These are phyloP conservation scores for Lactifluus subvellereus DNA, from an alignment of 768 basidiomycete genomes.

Conservation along the genomic window DNA sequence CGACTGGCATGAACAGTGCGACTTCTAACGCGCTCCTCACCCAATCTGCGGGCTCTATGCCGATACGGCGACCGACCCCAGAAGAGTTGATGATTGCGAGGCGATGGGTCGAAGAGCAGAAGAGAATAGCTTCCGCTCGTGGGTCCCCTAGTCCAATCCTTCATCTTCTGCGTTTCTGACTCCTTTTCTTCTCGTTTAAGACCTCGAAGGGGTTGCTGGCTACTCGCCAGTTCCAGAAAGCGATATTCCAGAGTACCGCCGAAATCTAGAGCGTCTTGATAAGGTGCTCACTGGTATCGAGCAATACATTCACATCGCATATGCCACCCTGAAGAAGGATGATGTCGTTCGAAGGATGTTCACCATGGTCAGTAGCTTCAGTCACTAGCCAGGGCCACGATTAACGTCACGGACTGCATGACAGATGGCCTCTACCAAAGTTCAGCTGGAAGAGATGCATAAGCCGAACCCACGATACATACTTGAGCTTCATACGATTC, in stretches of 20 bases:
- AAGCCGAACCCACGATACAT: constrained; percentile 18
- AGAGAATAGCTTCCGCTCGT: neutral
- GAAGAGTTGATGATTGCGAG: neutral
- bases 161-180: neutral
- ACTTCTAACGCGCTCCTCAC: neutral
- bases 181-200: neutral
- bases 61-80: neutral
- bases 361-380: constrained; percentile 5
- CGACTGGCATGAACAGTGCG: neutral
- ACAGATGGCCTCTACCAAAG: constrained; percentile 16
- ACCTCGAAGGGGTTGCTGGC: neutral
- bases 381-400: neutral
- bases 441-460: constrained; percentile 15
- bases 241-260: constrained; percentile 15
- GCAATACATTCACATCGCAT: constrained; percentile 8
- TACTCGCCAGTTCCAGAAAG: neutral
- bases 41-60: neutral
- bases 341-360: constrained; percentile 9
- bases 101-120: constrained; percentile 14
- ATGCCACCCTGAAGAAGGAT: constrained; percentile 1
- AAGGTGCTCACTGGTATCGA: constrained; percentile 6
- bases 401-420: neutral
- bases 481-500: constrained; percentile 23
- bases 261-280: constrained; percentile 19
- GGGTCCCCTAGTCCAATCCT: neutral